Conservation (phyloP, 331 rosid genomes). For the Dryas integrifolia region DNA sequence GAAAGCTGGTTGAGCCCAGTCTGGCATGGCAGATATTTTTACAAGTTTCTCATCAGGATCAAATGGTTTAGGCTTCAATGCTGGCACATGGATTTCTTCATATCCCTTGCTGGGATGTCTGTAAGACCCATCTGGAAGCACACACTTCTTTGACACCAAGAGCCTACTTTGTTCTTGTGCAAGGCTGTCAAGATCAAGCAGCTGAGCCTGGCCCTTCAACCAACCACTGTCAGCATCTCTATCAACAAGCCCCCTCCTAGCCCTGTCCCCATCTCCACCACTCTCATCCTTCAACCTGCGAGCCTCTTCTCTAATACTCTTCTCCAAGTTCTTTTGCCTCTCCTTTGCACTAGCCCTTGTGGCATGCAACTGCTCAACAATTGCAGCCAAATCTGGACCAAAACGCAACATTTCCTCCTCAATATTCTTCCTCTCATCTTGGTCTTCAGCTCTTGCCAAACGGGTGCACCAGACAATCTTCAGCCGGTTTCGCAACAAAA, state of each 20-base stretch:
- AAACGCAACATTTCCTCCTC: constrained; percentile 85
- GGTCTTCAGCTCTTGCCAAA: constrained; percentile 79
- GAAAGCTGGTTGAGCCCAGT: constrained; percentile 95
- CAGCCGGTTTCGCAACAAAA: constrained; percentile 61
- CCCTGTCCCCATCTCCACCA: constrained; percentile 64
- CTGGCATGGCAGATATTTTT: constrained; percentile 76
- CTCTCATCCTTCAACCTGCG: constrained; percentile 75
- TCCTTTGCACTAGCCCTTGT: constrained; percentile 88
- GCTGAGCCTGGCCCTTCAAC: constrained; percentile 70
- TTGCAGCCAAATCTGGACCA: constrained; percentile 67
- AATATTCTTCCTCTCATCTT: constrained; percentile 73
- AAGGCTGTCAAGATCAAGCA: constrained; percentile 84
- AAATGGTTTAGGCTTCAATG: constrained; percentile 67
- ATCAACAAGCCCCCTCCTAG: constrained; percentile 65
- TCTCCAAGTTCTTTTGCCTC: constrained; percentile 87
- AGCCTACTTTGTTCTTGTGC: constrained; percentile 67
- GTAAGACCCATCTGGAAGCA: constrained; percentile 77
- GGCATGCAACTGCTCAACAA: constrained; percentile 86
- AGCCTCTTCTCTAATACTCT: constrained; percentile 91
- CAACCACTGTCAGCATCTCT: constrained; percentile 78
- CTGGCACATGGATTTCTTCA: constrained; percentile 92
- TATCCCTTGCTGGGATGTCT: constrained; percentile 74
- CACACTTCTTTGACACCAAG: constrained; percentile 68
- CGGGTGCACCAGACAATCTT: constrained; percentile 95
- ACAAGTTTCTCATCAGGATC: constrained; percentile 64